Evolutionary conservation across 805 yeast genomes (phyloP).

Genomic region (Metschnikowia reukaufii): DNA sequence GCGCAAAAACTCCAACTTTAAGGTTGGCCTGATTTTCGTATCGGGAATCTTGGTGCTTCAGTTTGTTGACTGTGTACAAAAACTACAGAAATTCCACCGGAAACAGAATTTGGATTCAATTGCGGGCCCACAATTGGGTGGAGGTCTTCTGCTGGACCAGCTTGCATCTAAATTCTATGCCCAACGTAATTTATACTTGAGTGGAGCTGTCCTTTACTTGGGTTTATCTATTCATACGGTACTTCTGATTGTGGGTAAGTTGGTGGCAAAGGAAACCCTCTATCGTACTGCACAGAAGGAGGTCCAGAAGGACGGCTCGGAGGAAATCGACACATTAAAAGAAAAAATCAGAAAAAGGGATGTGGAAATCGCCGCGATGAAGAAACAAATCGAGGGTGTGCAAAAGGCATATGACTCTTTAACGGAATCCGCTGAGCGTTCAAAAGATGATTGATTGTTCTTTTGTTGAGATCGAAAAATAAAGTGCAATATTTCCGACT

Average conservation of each 20-base stretch:
- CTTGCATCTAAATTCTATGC: slow-evolving; percentile 61
- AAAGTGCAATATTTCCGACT: too few relatives aligned
- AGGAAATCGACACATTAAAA: slow-evolving; percentile 36
- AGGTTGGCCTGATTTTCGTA: slow-evolving; percentile 45
- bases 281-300: slow-evolving; percentile 21
- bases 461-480: not conserved
- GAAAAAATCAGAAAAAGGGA: slow-evolving; percentile 40
- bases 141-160: slow-evolving; percentile 44
- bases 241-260: slow-evolving; percentile 49
- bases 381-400: slow-evolving; percentile 51
- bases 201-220: slow-evolving; percentile 62
- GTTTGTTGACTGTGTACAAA: slow-evolving; percentile 55
- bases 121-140: slow-evolving; percentile 11
- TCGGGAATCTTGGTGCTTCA: slow-evolving; percentile 46
- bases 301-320: slow-evolving; percentile 5
- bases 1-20: slow-evolving; percentile 39
- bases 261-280: slow-evolving; percentile 46
- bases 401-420: slow-evolving; percentile 50
- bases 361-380: slow-evolving; percentile 46
- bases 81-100: slow-evolving; percentile 30
- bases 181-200: slow-evolving; percentile 61
- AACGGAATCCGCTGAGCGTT: slow-evolving; percentile 19
- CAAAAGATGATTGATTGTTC: slow-evolving; percentile 17
- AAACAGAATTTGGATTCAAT: slow-evolving; percentile 25
- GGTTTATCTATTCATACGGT: slow-evolving; percentile 55